Base-by-base conservation (phyloP, 352 stramenopile genomes). In the Stephanocyclus meneghinianus region DNA sequence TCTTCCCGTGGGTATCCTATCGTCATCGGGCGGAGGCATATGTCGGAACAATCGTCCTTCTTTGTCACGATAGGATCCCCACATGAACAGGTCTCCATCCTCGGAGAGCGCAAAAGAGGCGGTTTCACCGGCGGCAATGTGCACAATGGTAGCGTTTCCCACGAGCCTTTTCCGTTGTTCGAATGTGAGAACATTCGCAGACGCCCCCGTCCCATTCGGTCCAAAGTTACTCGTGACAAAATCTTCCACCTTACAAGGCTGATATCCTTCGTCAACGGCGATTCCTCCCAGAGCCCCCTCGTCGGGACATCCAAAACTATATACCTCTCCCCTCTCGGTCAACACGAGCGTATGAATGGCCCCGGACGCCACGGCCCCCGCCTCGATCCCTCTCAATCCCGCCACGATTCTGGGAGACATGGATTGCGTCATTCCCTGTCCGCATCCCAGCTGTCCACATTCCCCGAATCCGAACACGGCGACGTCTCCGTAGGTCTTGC, bases 61-160 rank as follows among this genome's bases (percentile, higher is more conserved):
- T 83, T 98, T 98, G 90, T 98, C 96, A 64, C 96, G 96, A 91
- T 98, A 98, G 67, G 87, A 95, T 50, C 97, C 97, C 95, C 95
- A 98, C 10, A 95, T 91, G 79, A 94, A 99, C 9, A 99, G 95
- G 26, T 95, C 92, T 2, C 97, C 97, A 1, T 87, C 82, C 1
- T 94, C 71, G 29, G 91, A 94, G 30, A 99, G 80, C 7, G 96
- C 94, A 0, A 97, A 76, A 18, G 94, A 97, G 84, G 99, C 96
- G 62, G 91, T 97, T 70, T 98, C 96, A n/a, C 97, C 97, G 13
- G 95, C 95, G 10, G 92, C 92, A 40, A 98, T 84, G 69, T 94
- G 84, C 13, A 91, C 61, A 60, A 95, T 88, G 16, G 62, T 57
- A 0, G 74, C 61, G 1, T 35, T 8, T 3, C 51, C 51, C 16